Evolutionary conservation across 805 yeast species (phyloP).

Genomic region (Kluyveromyces wickerhamii): DNA sequence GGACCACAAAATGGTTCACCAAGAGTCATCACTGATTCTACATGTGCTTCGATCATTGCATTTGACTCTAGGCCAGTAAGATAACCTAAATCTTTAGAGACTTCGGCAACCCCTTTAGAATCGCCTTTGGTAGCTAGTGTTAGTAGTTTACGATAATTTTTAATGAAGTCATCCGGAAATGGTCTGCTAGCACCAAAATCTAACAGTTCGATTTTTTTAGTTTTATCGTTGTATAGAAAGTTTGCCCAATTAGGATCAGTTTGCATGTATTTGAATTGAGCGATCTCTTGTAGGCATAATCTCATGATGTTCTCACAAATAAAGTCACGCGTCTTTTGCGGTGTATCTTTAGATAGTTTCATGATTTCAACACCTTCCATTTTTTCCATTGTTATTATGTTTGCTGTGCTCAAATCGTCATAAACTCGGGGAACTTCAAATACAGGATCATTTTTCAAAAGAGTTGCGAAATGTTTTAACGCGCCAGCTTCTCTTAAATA

Average conservation of each 20-base stretch:
- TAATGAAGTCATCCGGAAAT: constrained; percentile 59
- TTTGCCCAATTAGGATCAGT: constrained; percentile 99
- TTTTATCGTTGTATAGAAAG: constrained; percentile 69
- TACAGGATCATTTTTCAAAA: constrained; percentile 50
- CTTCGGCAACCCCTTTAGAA: constrained; percentile 50
- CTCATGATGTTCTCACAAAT: constrained; percentile 83
- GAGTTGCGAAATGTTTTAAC: constrained; percentile 56
- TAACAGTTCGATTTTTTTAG: constrained; percentile 69
- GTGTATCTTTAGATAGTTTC: constrained; percentile 53
- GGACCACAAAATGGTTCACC: constrained; percentile 84
- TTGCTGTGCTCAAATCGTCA: constrained; percentile 69
- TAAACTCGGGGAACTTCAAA: constrained; percentile 78
- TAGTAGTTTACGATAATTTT: constrained; percentile 60
- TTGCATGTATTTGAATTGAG: constrained; percentile 85
- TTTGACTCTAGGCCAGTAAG: constrained; percentile 85
- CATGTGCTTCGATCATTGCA: constrained; percentile 85
- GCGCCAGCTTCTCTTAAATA: constrained; percentile 82
- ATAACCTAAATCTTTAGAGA: constrained; percentile 72
- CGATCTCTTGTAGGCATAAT: constrained; percentile 78
- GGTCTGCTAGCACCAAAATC: constrained; percentile 96
- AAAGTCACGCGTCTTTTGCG: constrained; percentile 66
- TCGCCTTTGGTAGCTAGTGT: constrained; percentile 70
- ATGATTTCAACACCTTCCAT: constrained; percentile 80
- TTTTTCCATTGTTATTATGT: constrained; percentile 81
- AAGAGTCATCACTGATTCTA: constrained; percentile 79